These are phyloP conservation scores for Penicillium carneum DNA, from an alignment of 2,329 filamentous ascomycete genomes.

Conservation along the genomic window DNA sequence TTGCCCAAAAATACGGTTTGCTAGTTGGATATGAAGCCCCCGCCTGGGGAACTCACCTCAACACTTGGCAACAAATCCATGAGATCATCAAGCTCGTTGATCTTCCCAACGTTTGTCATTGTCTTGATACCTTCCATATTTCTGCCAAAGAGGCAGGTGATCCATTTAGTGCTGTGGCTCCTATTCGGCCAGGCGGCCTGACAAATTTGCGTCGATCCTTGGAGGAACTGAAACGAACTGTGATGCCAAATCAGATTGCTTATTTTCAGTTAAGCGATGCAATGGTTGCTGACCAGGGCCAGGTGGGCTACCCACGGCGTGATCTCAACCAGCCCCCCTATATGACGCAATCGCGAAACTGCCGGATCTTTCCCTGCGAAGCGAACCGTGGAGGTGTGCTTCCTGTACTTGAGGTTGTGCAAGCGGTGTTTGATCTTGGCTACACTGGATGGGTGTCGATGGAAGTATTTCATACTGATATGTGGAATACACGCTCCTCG, in stretches of 20 bases:
- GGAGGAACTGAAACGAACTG: neutral
- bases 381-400: neutral
- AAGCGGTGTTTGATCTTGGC: neutral
- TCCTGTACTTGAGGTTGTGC: neutral
- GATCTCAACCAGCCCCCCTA: neutral
- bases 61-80: too few relatives aligned
- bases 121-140: too few relatives aligned
- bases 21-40: too few relatives aligned
- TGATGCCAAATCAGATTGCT: neutral
- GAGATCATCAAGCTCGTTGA: too few relatives aligned
- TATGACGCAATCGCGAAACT: conserved; percentile 4
- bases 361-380: conserved; percentile 1
- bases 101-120: too few relatives aligned
- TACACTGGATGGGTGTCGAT: neutral
- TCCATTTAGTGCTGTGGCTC: too few relatives aligned
- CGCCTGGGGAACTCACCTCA: too few relatives aligned
- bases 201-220: neutral
- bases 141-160: too few relatives aligned
- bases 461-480: neutral
- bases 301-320: too few relatives aligned
- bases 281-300: neutral
- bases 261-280: conserved; percentile 1
- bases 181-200: too few relatives aligned
- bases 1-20: too few relatives aligned
- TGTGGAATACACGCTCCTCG: neutral